Evolutionary conservation across 2,329 filamentous ascomycete genomes (phyloP).

Genomic region (Pseudogymnoascus sp.): DNA sequence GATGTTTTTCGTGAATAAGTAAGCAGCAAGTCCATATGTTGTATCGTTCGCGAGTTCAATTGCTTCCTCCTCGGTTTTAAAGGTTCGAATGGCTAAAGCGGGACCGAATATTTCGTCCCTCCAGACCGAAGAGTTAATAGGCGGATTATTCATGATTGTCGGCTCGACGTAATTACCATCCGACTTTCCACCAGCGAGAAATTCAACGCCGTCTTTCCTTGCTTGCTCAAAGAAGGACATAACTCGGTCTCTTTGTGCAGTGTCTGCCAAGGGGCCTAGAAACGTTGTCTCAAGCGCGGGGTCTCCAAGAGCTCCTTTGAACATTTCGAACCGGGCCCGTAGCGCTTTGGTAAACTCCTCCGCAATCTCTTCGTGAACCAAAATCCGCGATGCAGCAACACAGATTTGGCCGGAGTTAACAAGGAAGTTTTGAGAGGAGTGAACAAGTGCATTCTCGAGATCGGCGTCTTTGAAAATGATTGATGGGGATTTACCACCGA

Average conservation of each 20-base stretch:
- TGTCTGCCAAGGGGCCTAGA: constrained; percentile 44
- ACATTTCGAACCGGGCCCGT: constrained; percentile 40
- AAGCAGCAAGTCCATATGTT: constrained; percentile 55
- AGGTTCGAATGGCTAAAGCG: constrained; percentile 53
- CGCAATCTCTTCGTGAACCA: constrained; percentile 54
- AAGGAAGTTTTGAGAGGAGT: constrained; percentile 49
- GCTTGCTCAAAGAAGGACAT: constrained; percentile 53
- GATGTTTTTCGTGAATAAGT: constrained; percentile 60
- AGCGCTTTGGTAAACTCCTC: constrained; percentile 50
- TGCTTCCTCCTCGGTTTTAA: constrained; percentile 57
- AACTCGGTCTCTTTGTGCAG: constrained; percentile 44
- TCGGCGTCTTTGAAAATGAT: constrained; percentile 57
- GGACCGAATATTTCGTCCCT: constrained; percentile 59
- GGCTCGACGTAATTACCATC: constrained; percentile 62
- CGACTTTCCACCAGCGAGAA: constrained; percentile 48
- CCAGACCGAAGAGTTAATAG: constrained; percentile 41
- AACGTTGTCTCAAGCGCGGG: constrained; percentile 53
- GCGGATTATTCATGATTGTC: constrained; percentile 54
- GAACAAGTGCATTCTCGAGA: constrained; percentile 44
- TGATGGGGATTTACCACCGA: constrained; percentile 58
- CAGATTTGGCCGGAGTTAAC: constrained; percentile 48
- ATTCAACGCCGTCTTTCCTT: constrained; percentile 47
- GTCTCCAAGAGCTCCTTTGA: constrained; percentile 58
- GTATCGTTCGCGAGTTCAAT: constrained; percentile 52
- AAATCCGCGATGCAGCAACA: constrained; percentile 57